Conservation (phyloP, 2,329 filamentous ascomycete genomes). For the Ophiostoma australiae region DNA sequence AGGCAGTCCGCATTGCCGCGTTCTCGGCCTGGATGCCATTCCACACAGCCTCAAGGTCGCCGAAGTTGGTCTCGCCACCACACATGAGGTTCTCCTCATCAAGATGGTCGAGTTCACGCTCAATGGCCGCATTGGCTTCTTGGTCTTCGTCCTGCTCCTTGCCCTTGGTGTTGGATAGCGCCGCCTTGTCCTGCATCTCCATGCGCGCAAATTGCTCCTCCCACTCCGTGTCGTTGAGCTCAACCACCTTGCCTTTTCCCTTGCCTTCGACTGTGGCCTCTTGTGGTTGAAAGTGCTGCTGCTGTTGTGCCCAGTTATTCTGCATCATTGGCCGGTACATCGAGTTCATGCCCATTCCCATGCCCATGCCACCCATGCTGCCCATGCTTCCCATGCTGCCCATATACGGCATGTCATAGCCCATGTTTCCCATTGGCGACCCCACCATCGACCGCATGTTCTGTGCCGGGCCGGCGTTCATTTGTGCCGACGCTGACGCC, state of each 20-base stretch:
- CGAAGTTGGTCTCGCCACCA: slow-evolving; percentile 67
- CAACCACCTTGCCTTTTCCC: slow-evolving; percentile 80
- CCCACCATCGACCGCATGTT: slow-evolving; percentile 53
- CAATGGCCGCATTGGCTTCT: slow-evolving; percentile 59
- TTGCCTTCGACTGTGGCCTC: slow-evolving; percentile 42
- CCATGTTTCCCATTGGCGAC: slow-evolving; percentile 42
- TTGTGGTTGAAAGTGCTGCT: slow-evolving; percentile 36
- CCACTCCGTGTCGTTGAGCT: slow-evolving; percentile 91
- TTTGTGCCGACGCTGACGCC: slow-evolving; percentile 49
- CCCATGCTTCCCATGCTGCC: slow-evolving; percentile 29
- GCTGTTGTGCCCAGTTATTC: slow-evolving; percentile 41
- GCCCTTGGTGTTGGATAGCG: slow-evolving; percentile 55
- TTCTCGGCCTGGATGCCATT: slow-evolving; percentile 74
- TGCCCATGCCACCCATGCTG: slow-evolving; percentile 13
- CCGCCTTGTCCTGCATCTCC: slow-evolving; percentile 59
- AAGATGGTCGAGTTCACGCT: slow-evolving; percentile 81
- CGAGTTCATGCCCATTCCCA: slow-evolving; percentile 41
- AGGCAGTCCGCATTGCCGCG: slow-evolving; percentile 64
- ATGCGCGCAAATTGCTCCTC: slow-evolving; percentile 93
- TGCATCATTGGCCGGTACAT: slow-evolving; percentile 45
- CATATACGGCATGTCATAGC: slow-evolving; percentile 36
- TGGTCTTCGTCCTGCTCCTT: slow-evolving; percentile 87
- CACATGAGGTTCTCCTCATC: slow-evolving; percentile 53
- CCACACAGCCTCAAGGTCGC: slow-evolving; percentile 89
- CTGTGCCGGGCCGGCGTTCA: slow-evolving; percentile 34